phyloP scores from a whole-genome alignment of 1,284 basidiomycete species.

The Leccinum subfulvum region DNA sequence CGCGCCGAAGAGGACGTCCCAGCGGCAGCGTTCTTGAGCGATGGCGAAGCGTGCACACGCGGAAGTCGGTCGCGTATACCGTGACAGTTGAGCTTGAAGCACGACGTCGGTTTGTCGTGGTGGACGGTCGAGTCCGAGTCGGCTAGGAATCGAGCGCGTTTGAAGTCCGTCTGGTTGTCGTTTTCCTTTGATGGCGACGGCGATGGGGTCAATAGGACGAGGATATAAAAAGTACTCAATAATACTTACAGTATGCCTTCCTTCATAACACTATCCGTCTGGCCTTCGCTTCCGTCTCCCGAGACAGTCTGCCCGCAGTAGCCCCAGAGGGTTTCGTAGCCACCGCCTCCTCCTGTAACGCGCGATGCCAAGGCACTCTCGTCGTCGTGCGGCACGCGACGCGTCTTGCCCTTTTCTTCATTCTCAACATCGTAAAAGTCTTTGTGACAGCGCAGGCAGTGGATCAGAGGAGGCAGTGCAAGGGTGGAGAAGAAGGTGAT shows the following conservation, averaged over 20 bases:
- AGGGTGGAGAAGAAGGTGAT: conserved; percentile 57
- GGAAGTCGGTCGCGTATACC: conserved; percentile 39
- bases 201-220: background rate
- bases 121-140: conserved; percentile 61
- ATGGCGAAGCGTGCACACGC: conserved; percentile 9
- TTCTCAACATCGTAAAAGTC: conserved; percentile 60
- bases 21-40: background rate
- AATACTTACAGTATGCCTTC: conserved; percentile 63
- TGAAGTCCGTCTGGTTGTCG: conserved; percentile 55
- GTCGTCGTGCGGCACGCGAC: conserved; percentile 55
- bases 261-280: conserved; percentile 82
- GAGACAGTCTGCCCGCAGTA: conserved; percentile 70
- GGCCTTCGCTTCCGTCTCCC: conserved; percentile 77
- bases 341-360: conserved; percentile 31
- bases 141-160: conserved; percentile 72
- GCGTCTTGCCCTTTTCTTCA: conserved; percentile 43
- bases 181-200: background rate
- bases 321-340: conserved; percentile 58
- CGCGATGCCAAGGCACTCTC: conserved; percentile 53
- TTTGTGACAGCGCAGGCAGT: conserved; percentile 73
- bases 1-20: conserved; percentile 20
- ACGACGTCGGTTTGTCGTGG: conserved; percentile 66
- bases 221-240: background rate
- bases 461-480: conserved; percentile 60
- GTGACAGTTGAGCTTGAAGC: conserved; percentile 52